These are phyloP conservation scores for Ogataea naganishii DNA, from an alignment of 805 yeast genomes.

Conservation along the genomic window DNA sequence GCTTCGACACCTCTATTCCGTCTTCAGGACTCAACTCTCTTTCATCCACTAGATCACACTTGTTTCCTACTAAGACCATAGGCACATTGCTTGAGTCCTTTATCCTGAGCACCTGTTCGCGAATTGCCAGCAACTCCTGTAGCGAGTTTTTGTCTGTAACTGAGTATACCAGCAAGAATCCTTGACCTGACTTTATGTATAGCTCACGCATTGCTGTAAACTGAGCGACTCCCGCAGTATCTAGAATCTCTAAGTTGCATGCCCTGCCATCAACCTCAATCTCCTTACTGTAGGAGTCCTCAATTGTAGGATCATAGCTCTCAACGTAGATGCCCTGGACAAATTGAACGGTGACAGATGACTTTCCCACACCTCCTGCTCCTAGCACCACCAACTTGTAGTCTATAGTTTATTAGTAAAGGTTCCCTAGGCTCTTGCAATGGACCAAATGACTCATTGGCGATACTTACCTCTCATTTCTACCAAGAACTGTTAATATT, in stretches of 20 bases:
- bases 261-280: constrained; percentile 83
- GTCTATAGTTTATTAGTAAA: constrained; percentile 30
- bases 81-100: constrained; percentile 75
- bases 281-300: constrained; percentile 87
- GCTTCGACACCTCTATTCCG: constrained; percentile 74
- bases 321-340: constrained; percentile 88
- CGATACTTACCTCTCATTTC: constrained; percentile 1
- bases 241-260: constrained; percentile 72
- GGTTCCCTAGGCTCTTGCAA: too few relatives aligned
- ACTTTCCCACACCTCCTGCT: constrained; percentile 96
- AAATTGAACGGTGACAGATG: constrained; percentile 86
- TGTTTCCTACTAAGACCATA: constrained; percentile 85
- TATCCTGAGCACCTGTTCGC: constrained; percentile 78
- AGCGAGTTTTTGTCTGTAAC: constrained; percentile 59
- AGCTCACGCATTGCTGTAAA: constrained; percentile 93
- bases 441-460: too few relatives aligned
- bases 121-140: constrained; percentile 65
- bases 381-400: constrained; percentile 89
- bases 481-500: background rate
- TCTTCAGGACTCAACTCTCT: constrained; percentile 72
- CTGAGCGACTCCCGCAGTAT: constrained; percentile 69
- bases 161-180: constrained; percentile 48
- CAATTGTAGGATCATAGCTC: constrained; percentile 94
- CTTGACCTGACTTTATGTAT: constrained; percentile 82
- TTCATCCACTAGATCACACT: constrained; percentile 73